Percentiles rank a stretch among this genome's conserved stretches.
phyloP scores from a whole-genome alignment of 2,329 filamentous ascomycete species.

The Chrysoporthe deuterocubensis region DNA sequence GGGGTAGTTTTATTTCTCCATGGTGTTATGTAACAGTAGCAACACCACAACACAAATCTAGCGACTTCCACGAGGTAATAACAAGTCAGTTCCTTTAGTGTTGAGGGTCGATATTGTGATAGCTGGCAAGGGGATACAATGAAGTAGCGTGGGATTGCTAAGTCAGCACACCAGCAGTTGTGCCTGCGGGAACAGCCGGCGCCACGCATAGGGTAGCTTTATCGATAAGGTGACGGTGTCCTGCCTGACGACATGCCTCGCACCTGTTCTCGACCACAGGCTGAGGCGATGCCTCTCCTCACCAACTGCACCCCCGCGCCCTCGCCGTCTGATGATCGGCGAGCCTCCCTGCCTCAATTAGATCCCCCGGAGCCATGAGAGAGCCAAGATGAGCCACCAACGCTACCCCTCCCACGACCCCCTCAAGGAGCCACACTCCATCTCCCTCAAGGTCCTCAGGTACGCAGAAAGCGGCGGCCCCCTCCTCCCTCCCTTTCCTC shows the following conservation, averaged over 20 bases:
- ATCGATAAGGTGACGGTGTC: conserved; percentile 2
- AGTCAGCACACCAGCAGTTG: too few relatives aligned
- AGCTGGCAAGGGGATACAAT: too few relatives aligned
- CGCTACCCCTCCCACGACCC: conserved; percentile 60
- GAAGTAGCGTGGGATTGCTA: too few relatives aligned
- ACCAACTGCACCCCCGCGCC: too few relatives aligned
- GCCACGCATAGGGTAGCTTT: background rate
- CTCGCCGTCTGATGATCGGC: too few relatives aligned
- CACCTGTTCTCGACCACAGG: background rate
- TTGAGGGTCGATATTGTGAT: too few relatives aligned
- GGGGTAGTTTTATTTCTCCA: too few relatives aligned
- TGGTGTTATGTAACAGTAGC: too few relatives aligned
- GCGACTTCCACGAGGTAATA: too few relatives aligned
- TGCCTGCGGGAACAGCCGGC: too few relatives aligned
- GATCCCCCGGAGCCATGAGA: background rate
- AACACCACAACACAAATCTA: too few relatives aligned
- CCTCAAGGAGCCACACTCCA: conserved; percentile 75
- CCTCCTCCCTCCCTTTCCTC: background rate
- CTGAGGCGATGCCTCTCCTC: background rate
- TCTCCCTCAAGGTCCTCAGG: conserved; percentile 78
- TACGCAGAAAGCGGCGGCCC: conserved; percentile 39
- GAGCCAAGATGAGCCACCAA: conserved; percentile 58
- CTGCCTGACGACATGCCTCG: conserved; percentile 1
- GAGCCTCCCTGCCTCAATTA: background rate
- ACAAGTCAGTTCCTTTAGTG: too few relatives aligned